These are phyloP conservation scores for Escallonia rubra DNA, from an alignment of 129 eudicot species.

Conservation along the genomic window DNA sequence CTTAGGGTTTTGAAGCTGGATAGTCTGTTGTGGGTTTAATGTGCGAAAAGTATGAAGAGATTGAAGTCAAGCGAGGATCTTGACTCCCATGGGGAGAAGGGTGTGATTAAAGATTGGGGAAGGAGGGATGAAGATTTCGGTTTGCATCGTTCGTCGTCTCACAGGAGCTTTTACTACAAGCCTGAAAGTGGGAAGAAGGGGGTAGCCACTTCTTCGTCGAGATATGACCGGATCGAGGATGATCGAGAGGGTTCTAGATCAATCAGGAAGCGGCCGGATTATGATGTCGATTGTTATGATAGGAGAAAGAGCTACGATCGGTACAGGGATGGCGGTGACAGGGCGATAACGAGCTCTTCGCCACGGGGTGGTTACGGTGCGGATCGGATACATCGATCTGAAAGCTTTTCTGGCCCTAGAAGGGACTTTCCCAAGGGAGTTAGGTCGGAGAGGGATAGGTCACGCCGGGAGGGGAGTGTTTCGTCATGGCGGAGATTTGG, in stretches of 20 bases:
- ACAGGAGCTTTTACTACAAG: slow-evolving; percentile 60
- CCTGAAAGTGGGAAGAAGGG: slow-evolving; percentile 67
- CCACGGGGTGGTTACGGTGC: slow-evolving; percentile 69
- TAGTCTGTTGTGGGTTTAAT: neutral
- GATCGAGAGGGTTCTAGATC: slow-evolving; percentile 62
- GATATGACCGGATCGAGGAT: slow-evolving; percentile 64
- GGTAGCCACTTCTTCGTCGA: slow-evolving; percentile 43
- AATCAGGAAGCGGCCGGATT: slow-evolving; percentile 64
- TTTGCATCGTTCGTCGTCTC: slow-evolving; percentile 54
- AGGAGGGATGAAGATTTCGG: slow-evolving; percentile 59
- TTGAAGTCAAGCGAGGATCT: slow-evolving; percentile 84
- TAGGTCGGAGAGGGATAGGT: slow-evolving; percentile 91
- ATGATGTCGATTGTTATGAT: slow-evolving; percentile 66
- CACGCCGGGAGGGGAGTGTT: slow-evolving; percentile 66
- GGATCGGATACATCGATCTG: slow-evolving; percentile 80
- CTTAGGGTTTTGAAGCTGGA: neutral
- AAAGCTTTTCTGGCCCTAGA: slow-evolving; percentile 82
- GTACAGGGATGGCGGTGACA: slow-evolving; percentile 57
- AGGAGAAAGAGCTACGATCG: slow-evolving; percentile 73
- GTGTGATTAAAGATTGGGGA: slow-evolving; percentile 66
- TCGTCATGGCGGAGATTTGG: slow-evolving; percentile 82
- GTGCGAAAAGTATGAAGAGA: slow-evolving; percentile 54
- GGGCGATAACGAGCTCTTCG: slow-evolving; percentile 59
- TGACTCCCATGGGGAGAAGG: slow-evolving; percentile 62
- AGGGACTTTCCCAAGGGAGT: slow-evolving; percentile 94